A percentile compares a stretch with the other conserved stretches of the same genome.
Evolutionary conservation across 129 eudicot species (phyloP).

Genomic region (Lonicera japonica): DNA sequence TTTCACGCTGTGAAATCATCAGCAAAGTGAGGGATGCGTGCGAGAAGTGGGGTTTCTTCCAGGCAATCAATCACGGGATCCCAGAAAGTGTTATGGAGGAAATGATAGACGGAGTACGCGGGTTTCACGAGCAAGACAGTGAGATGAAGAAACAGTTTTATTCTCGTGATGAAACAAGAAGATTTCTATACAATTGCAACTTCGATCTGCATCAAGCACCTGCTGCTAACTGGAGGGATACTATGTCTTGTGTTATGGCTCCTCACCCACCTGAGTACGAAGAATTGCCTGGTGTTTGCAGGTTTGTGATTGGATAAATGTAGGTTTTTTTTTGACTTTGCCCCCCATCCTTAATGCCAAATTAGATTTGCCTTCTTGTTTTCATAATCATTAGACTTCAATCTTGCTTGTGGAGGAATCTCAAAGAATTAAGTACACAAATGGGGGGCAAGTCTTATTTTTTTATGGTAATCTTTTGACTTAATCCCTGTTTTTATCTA

Average conservation of each 20-base stretch:
- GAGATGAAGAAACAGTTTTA: constrained; percentile 39
- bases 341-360: too few relatives aligned
- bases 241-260: neutral
- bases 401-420: too few relatives aligned
- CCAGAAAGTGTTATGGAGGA: constrained; percentile 20
- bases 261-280: neutral
- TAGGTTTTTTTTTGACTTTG: too few relatives aligned
- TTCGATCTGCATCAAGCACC: constrained; percentile 17
- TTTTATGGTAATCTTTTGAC: too few relatives aligned
- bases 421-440: too few relatives aligned
- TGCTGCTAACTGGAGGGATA: constrained; percentile 14
- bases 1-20: constrained; percentile 12
- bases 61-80: constrained; percentile 51
- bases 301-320: neutral
- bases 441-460: too few relatives aligned
- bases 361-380: too few relatives aligned
- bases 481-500: too few relatives aligned
- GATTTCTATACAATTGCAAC: constrained; percentile 15
- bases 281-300: neutral
- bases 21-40: constrained; percentile 27
- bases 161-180: constrained; percentile 1
- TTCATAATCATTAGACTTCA: too few relatives aligned
- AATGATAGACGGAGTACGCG: constrained; percentile 17
- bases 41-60: constrained; percentile 49
- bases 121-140: constrained; percentile 39